phyloP scores from a whole-genome alignment of 192 early-diverging fungal species.

The Coemansia pectinata region DNA sequence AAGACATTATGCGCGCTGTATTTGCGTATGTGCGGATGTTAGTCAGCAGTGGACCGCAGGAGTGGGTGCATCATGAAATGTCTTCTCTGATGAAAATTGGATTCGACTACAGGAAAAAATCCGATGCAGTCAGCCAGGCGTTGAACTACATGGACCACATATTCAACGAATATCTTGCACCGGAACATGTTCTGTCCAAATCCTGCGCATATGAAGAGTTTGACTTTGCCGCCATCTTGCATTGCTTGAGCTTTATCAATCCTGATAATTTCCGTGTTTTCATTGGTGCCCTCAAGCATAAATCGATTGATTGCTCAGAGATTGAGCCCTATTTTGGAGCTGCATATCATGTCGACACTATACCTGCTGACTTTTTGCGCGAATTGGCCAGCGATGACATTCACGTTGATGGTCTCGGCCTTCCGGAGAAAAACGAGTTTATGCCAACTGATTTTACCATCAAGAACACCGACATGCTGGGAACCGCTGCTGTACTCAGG shows the following conservation, averaged over 20 bases:
- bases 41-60: conserved; percentile 13
- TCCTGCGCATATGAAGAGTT: conserved; percentile 61
- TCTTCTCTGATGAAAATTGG: conserved; percentile 25
- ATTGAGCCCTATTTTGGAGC: conserved; percentile 78
- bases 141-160: conserved; percentile 63
- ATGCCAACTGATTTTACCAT: conserved; percentile 34
- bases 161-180: conserved; percentile 64
- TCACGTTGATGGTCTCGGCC: neutral
- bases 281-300: conserved; percentile 33
- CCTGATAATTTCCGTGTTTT: conserved; percentile 60
- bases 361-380: conserved; percentile 8
- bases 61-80: conserved; percentile 36
- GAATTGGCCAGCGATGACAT: conserved; percentile 57
- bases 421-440: conserved; percentile 11
- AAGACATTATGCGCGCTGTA: conserved; percentile 24
- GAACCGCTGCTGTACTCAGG: neutral
- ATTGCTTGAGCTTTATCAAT: conserved; percentile 59
- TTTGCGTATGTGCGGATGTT: conserved; percentile 45
- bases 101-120: conserved; percentile 66
- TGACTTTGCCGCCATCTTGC: conserved; percentile 60
- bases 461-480: neutral
- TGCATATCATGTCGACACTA: conserved; percentile 62
- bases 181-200: conserved; percentile 67
- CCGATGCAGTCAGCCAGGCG: conserved; percentile 43
- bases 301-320: conserved; percentile 19